Base-by-base conservation (phyloP, 192 early-diverging fungal genomes). In the Gorgonomyces haynaldii region DNA sequence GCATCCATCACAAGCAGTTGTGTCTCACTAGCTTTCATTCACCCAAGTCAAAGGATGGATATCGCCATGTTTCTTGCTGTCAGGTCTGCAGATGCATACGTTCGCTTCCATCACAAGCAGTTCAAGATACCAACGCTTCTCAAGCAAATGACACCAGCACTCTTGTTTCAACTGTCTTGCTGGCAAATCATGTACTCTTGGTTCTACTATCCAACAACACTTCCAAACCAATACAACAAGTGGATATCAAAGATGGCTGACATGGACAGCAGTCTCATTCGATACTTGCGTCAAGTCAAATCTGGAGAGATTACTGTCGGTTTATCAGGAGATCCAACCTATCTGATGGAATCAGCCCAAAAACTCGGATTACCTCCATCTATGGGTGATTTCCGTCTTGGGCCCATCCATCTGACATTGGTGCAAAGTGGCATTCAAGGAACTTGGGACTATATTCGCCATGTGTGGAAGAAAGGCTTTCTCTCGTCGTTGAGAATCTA, bases 131-230 rank as follows among this genome's bases (percentile, higher is more conserved):
- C 32, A 9, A n/a, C n/a, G n/a, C 32, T 34, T n/a, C 32, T 34
- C 9, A 8, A n/a, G 9, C 32, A n/a, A 8, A 9, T 34, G 8
- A n/a, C 32, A 9, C n/a, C 32, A 13, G 16, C 43, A 13, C 8
- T 45, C 43, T 21, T 20, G 9, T 45, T 45, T 20, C 24, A 28
- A n/a, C 24, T 23, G 27, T 45, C 43, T 7, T 25, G 19, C 19
- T 28, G 24, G 43, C 9, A 45, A 27, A 45, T 45, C 20, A 45
- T 45, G 43, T 28, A 45, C 24, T 25, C 19, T 4, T 45, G 43
- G 43, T 45, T 45, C 27, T 45, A 45, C 20, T 13, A 45, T 13
- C 43, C 43, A 9, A 15, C 10, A 15, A 34, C 32, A 15, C 32
- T 34, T 34, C 32, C 32, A 9, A 34, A 15, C 10, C 10, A 9